These are phyloP conservation scores for Basidiobolus meristosporus DNA, from an alignment of 371 early-diverging fungal species.

Conservation along the genomic window DNA sequence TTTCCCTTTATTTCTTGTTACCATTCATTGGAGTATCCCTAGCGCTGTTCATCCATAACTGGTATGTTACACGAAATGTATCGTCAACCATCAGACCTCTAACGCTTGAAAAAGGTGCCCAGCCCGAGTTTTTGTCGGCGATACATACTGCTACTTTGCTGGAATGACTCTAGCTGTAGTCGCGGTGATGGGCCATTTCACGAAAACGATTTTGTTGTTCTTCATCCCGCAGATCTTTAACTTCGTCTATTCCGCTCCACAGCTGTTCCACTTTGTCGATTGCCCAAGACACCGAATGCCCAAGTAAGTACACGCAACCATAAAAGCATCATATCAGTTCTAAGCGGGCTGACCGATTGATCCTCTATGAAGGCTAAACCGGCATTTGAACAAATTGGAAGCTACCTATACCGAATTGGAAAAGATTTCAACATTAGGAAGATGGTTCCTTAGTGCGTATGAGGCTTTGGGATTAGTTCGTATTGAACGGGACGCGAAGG, in stretches of 20 bases:
- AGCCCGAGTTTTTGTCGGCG: slow-evolving; percentile 89
- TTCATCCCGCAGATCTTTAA: slow-evolving; percentile 93
- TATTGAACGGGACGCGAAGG: slow-evolving; percentile 21
- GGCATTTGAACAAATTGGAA: background rate
- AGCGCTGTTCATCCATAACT: slow-evolving; percentile 68
- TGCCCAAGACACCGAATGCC: slow-evolving; percentile 97
- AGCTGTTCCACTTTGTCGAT: slow-evolving; percentile 83
- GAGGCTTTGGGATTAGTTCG: slow-evolving; percentile 17
- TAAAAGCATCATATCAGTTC: slow-evolving; percentile 1
- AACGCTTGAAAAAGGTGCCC: slow-evolving; percentile 37
- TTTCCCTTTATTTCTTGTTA: slow-evolving; percentile 71
- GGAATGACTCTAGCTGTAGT: slow-evolving; percentile 97
- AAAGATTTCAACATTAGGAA: slow-evolving; percentile 16
- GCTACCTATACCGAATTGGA: slow-evolving; percentile 1
- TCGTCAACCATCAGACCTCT: background rate
- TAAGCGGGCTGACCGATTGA: background rate
- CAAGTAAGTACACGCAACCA: slow-evolving; percentile 15
- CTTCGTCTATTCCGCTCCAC: slow-evolving; percentile 87
- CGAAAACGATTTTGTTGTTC: slow-evolving; percentile 82
- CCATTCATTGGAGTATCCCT: slow-evolving; percentile 76
- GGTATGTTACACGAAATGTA: slow-evolving; percentile 19
- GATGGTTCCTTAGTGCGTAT: slow-evolving; percentile 13
- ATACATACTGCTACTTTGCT: slow-evolving; percentile 92
- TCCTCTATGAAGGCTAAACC: slow-evolving; percentile 2
- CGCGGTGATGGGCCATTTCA: slow-evolving; percentile 83